phyloP scores from a whole-genome alignment of 306 rosid genomes.

The Lathyrus sativus region DNA sequence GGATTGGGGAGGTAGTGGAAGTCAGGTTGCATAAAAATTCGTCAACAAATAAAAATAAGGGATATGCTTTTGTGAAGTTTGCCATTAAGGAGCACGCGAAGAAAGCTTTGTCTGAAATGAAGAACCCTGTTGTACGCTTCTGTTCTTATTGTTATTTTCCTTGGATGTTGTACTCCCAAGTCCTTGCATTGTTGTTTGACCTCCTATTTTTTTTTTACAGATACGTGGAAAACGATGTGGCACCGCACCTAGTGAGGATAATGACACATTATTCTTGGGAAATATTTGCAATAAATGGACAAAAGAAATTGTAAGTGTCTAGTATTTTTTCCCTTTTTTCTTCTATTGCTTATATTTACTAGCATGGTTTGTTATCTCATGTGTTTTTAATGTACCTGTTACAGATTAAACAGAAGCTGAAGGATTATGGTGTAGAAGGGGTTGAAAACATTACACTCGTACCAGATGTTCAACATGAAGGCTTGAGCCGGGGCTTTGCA shows the following conservation, averaged over 20 bases:
- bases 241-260: constrained; percentile 76
- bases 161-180: constrained; percentile 18
- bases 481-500: constrained; percentile 82
- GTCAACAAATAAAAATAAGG: constrained; percentile 68
- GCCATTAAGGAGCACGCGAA: constrained; percentile 68
- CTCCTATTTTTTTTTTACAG: constrained; percentile 41
- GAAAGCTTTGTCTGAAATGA: constrained; percentile 76
- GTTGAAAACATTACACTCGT: constrained; percentile 74
- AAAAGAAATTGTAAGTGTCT: constrained; percentile 70
- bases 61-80: constrained; percentile 78
- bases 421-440: constrained; percentile 70
- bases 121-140: constrained; percentile 74
- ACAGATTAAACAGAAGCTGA: constrained; percentile 76
- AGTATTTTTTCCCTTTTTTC: not conserved
- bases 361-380: constrained; percentile 34
- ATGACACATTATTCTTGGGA: constrained; percentile 71
- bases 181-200: constrained; percentile 29
- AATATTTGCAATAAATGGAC: constrained; percentile 87
- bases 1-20: constrained; percentile 78
- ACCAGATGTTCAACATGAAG: constrained; percentile 61
- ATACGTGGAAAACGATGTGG: constrained; percentile 81
- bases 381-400: constrained; percentile 40
- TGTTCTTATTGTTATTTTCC: constrained; percentile 36
- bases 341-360: constrained; percentile 19
- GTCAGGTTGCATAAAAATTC: constrained; percentile 71